These are phyloP conservation scores for Jimgerdemannia flammicorona DNA, from an alignment of 192 early-diverging fungal genomes.

Conservation along the genomic window DNA sequence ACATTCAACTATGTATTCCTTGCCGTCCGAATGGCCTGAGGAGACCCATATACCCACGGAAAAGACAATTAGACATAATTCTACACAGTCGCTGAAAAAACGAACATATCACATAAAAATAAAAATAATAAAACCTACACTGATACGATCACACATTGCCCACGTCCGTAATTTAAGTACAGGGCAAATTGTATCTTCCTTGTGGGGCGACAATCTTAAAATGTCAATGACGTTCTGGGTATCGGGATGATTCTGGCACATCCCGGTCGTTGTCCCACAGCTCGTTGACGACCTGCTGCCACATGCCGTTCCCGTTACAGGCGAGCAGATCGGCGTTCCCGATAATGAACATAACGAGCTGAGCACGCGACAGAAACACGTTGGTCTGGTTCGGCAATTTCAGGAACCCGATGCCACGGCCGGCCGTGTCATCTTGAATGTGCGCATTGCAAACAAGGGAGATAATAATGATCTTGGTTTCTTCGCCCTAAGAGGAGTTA, in stretches of 20 bases:
- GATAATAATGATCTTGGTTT: conserved; percentile 97
- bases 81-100: no score
- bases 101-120: no score
- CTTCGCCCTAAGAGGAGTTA: conserved; percentile 98
- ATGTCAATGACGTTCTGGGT: not conserved
- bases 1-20: no score
- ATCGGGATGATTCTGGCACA: conserved; percentile 34
- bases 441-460: conserved; percentile 83
- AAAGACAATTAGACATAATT: no score
- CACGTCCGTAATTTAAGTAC: conserved; percentile 23
- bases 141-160: conserved; percentile 14
- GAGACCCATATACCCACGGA: no score
- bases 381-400: conserved; percentile 57
- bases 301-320: not conserved
- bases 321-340: conserved; percentile 45
- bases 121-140: no score
- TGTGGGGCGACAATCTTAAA: not conserved
- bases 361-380: conserved; percentile 53
- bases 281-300: conserved; percentile 23
- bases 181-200: conserved; percentile 39
- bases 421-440: no score
- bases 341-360: conserved; percentile 50
- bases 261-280: conserved; percentile 38
- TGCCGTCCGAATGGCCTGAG: no score
- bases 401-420: conserved; percentile 71